Evolutionary conservation across 352 stramenopile genomes (phyloP).

Genomic region (Globisporangium spiculum): DNA sequence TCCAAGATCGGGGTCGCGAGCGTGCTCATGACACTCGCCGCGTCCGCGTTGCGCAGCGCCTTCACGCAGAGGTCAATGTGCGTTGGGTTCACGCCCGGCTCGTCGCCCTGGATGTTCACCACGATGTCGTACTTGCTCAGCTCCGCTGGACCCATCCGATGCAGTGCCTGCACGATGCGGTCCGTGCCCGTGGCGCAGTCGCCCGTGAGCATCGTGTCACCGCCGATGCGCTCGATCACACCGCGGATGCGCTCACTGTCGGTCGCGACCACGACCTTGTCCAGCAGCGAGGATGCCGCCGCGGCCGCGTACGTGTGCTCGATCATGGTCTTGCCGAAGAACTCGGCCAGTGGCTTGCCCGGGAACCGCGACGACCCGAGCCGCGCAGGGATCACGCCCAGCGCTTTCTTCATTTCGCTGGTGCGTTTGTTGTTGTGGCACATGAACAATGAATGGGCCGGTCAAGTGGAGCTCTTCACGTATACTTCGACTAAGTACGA

Average conservation of each 20-base stretch:
- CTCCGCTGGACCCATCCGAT: conserved; percentile 32
- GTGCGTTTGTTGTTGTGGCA: background rate
- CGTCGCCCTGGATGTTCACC: conserved; percentile 85
- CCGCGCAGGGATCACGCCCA: conserved; percentile 78
- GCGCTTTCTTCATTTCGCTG: conserved; percentile 41
- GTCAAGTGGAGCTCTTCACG: background rate
- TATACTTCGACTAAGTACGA: conserved; percentile 7
- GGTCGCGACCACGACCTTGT: conserved; percentile 77
- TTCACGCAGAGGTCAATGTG: conserved; percentile 75
- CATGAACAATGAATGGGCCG: background rate
- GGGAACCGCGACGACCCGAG: conserved; percentile 76
- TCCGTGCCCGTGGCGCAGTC: conserved; percentile 73
- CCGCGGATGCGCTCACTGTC: conserved; percentile 58
- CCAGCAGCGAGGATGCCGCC: conserved; percentile 39
- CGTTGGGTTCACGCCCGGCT: conserved; percentile 71
- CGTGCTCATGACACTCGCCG: conserved; percentile 70
- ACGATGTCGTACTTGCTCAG: conserved; percentile 66
- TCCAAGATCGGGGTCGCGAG: conserved; percentile 61
- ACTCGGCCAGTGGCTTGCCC: conserved; percentile 69
- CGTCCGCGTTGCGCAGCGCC: conserved; percentile 41
- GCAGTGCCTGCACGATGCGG: conserved; percentile 66
- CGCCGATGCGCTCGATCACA: conserved; percentile 44
- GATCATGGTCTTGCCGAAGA: conserved; percentile 83
- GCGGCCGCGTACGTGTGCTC: conserved; percentile 78
- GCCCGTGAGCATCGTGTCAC: conserved; percentile 57